These are phyloP conservation scores for Penicillium corylophilum DNA, from an alignment of 2,329 filamentous ascomycete species.

Conservation along the genomic window DNA sequence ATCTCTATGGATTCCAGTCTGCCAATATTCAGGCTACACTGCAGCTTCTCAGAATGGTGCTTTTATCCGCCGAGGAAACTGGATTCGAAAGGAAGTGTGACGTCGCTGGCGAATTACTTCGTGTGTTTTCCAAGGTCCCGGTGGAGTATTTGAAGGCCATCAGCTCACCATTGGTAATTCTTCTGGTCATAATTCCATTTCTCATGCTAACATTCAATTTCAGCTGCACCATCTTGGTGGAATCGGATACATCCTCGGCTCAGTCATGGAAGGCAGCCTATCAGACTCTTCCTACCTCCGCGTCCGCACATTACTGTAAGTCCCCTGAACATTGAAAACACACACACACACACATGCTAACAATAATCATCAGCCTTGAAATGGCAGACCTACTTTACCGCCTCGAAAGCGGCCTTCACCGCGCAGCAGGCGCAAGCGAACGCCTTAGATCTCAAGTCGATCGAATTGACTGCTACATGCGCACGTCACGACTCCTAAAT, in stretches of 20 bases:
- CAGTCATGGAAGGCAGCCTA: conserved; percentile 47
- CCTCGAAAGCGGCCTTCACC: conserved; percentile 44
- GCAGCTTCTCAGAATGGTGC: conserved; percentile 50
- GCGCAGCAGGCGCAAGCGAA: conserved; percentile 40
- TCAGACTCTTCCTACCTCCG: conserved; percentile 44
- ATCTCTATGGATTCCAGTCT: conserved; percentile 50
- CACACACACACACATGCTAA: background rate
- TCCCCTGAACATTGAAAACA: background rate
- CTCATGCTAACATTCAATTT: background rate
- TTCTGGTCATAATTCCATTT: background rate
- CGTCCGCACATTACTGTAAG: conserved; percentile 43
- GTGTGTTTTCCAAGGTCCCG: conserved; percentile 45
- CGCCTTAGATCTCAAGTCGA: conserved; percentile 44
- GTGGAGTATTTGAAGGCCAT: conserved; percentile 49
- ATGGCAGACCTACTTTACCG: conserved; percentile 49
- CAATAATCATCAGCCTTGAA: conserved; percentile 24
- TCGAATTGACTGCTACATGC: conserved; percentile 48
- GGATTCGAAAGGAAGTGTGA: conserved; percentile 48
- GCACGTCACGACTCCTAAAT: conserved; percentile 20
- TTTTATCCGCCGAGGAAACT: conserved; percentile 39
- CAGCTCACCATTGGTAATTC: conserved; percentile 44
- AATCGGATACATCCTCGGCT: conserved; percentile 52
- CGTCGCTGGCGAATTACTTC: conserved; percentile 47
- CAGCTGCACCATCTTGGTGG: conserved; percentile 49
- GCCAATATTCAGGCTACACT: conserved; percentile 53